Evolutionary conservation across 352 stramenopile species (phyloP), one percentile per base, ranked within the genome.

Genomic region (Pythium rhizo-oryzae): DNA sequence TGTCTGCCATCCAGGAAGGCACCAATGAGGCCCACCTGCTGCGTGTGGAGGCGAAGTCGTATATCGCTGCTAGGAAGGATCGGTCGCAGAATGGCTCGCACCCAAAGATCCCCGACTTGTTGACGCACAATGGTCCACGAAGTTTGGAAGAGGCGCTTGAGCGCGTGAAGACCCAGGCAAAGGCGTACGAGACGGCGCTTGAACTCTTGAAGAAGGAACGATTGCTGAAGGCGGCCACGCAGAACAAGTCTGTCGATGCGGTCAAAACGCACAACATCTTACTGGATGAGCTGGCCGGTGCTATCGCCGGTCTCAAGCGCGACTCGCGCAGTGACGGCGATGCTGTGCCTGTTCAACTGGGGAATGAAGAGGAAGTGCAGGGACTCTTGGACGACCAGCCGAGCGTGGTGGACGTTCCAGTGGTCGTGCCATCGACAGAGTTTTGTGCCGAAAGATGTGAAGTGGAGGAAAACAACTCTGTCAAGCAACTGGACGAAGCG

Each of bases 391-490:
- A 87, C 35, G 87, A 94, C 51, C 65, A 93, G 21, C 83, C 89
- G 41, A 87, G 74, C 54, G 87, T 94, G 19, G 89, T 91, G 81
- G 92, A 87, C 64, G 91, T 92, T 28, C 77, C 85, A 2, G 84
- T 96, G 16, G 83, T 92, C 28, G 84, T 93, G 50, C 83, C 86
- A 4, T 81, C 75, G 7, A 77, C 72, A 35, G 94, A 96, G 59
- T 92, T 87, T 60, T 96, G 87, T 61, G 85, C 85, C 47, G 85
- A 94, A 19, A 94, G 87, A 28, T 81, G 86, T 15, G 86, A 91
- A 49, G 75, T 90, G 41, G 84, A 94, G 56, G 85, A 96, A 60
- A 88, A 90, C 72, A 96, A 96, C 79, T 89, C 93, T 82, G 85
- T 83, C 44, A 82, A 85, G 46, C 85, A 96, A 71, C 77, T 96